Conservation (phyloP, 1,284 basidiomycete genomes). For the Wallemia ichthyophaga region DNA sequence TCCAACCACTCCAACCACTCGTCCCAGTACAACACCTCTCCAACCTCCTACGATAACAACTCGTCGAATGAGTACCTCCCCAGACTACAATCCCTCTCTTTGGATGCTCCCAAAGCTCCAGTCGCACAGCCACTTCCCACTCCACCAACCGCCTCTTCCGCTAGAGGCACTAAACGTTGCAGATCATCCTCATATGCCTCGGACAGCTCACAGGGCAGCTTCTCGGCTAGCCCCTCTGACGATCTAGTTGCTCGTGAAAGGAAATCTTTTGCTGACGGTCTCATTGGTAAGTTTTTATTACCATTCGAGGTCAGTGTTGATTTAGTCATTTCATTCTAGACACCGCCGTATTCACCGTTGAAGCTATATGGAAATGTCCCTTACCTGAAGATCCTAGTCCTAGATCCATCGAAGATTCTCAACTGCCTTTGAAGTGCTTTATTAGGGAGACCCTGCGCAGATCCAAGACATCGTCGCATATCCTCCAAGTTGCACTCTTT, state of each 20-base stretch:
- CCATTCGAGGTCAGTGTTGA: not conserved
- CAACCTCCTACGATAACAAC: not conserved
- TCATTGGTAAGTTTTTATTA: not conserved
- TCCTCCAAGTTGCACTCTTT: slow-evolving; percentile 43
- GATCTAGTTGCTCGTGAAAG: not conserved
- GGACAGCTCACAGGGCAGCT: not conserved
- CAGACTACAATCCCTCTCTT: not conserved
- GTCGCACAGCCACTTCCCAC: not conserved
- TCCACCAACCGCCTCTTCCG: not conserved
- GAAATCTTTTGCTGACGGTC: not conserved
- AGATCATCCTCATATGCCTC: not conserved
- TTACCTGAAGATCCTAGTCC: not conserved
- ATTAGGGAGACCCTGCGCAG: slow-evolving; percentile 44
- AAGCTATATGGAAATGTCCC: not conserved
- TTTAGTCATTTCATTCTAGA: not conserved
- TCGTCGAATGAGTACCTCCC: not conserved
- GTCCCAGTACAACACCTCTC: not conserved
- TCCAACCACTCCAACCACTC: not conserved
- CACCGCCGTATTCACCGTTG: not conserved
- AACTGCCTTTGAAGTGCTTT: slow-evolving; percentile 16
- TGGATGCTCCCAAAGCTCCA: not conserved
- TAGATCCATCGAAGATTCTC: not conserved
- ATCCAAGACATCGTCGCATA: slow-evolving; percentile 37
- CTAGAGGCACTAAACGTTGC: not conserved
- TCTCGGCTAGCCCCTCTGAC: not conserved